Base-by-base conservation (phyloP, 352 stramenopile species). In the Phytopythium kandeliae region DNA sequence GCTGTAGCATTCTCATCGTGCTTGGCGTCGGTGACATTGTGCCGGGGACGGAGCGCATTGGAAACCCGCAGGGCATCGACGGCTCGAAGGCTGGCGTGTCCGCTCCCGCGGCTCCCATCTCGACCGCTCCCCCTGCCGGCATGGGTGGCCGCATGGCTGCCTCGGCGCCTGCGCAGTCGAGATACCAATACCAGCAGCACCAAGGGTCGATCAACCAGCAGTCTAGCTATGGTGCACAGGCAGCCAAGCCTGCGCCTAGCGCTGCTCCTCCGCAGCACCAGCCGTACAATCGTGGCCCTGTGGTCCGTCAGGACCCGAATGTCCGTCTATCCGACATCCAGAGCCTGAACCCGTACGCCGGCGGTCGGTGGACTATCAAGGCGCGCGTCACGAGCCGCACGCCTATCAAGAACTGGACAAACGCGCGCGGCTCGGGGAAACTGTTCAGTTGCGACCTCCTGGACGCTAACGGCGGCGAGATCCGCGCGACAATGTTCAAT, bases 401-500 rank as follows among this genome's bases (percentile, higher is more conserved):
- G 13, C 86, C 93, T 30, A 96, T 99, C 48, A 94, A 96, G 54
- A 93, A 90, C 50, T 99, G 96, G 96, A 95, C 68, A 56, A 99
- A 99, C 66, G 80, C 89, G 26, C 92, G 94, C 46, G 96, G 96
- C 7, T 92, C 98, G 55, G 97, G 97, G 48, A 96, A 93, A 58
- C 83, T 99, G 1, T 99, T 98, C 63, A 97, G 79, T 51, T 74
- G 98, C 31, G 96, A 98, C 56, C 69, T 99, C 28, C 69, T 99
- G 30, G 97, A 99, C 66, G 69, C 79, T 21, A 89, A 89, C 30
- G 96, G 93, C 26, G 91, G 87, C 19, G 97, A 99, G 71, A 98
- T 99, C 53, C 89, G 95, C 42, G 95, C 78, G 44, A 99, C 97
- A 21, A 97, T 99, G 62, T 99, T 99, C 71, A 98, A 99, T 58